Evolutionary conservation across 2,329 filamentous ascomycete genomes (phyloP).

Genomic region (Apiospora rasikravindrae): DNA sequence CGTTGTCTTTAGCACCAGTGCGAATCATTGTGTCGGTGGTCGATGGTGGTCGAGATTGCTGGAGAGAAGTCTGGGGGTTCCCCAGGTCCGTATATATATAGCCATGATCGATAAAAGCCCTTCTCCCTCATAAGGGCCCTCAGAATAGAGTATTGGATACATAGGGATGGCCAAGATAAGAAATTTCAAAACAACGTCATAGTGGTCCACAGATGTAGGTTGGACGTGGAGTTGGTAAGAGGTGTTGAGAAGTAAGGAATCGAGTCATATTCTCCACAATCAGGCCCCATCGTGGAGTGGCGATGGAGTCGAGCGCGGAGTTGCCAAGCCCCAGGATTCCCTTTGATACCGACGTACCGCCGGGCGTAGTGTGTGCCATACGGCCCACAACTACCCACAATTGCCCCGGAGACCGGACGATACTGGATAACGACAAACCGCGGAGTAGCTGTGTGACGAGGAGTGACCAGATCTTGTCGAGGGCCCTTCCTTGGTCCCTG

Average conservation of each 20-base stretch:
- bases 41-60: constrained; percentile 8
- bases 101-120: neutral
- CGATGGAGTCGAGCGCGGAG: constrained; percentile 17
- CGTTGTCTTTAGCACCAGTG: constrained; percentile 34
- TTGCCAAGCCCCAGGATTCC: constrained; percentile 11
- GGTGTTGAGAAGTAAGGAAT: neutral
- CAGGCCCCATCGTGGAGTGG: constrained; percentile 18
- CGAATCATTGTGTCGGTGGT: constrained; percentile 20
- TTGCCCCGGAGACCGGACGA: constrained; percentile 15
- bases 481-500: constrained; percentile 1
- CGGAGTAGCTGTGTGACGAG: constrained; percentile 11
- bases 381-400: constrained; percentile 9
- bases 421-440: neutral
- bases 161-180: constrained; percentile 15
- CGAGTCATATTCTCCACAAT: constrained; percentile 15
- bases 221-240: constrained; percentile 10
- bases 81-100: constrained; percentile 20
- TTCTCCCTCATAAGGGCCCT: constrained; percentile 10
- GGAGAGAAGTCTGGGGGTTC: constrained; percentile 17
- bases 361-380: constrained; percentile 17
- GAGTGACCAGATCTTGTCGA: neutral
- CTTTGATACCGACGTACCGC: constrained; percentile 19
- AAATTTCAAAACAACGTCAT: constrained; percentile 19
- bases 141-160: constrained; percentile 5
- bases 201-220: constrained; percentile 8